A percentile compares a stretch with the other conserved stretches of the same genome.
Conservation (phyloP, 371 early-diverging fungal species). For the Blakeslea trispora region DNA sequence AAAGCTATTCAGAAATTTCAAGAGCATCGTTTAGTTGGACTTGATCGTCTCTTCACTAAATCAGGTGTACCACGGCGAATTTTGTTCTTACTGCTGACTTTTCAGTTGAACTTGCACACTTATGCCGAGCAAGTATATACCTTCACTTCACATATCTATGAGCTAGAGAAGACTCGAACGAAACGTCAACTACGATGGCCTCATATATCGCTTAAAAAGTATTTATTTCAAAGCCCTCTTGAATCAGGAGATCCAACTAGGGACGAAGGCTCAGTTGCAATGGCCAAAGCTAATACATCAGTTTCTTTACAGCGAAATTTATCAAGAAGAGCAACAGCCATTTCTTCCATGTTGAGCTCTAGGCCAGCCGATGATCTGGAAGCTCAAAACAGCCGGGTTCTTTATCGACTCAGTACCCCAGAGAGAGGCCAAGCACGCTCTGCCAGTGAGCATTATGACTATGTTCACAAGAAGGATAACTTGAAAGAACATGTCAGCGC, state of each 20-base stretch:
- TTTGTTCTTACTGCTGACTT: conserved; percentile 41
- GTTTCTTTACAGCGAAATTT: conserved; percentile 20
- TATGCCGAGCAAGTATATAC: conserved; percentile 49
- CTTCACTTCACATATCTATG: conserved; percentile 41
- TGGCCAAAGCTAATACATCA: conserved; percentile 16
- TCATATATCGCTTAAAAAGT: conserved; percentile 27
- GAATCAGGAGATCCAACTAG: conserved; percentile 21
- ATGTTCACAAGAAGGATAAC: not conserved
- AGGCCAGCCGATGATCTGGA: conserved; percentile 12
- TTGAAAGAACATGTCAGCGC: conserved; percentile 1
- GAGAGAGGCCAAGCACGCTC: conserved; percentile 16
- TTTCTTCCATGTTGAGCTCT: not conserved
- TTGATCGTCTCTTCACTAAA: conserved; percentile 29
- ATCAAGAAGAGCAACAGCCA: conserved; percentile 18
- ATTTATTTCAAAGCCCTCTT: conserved; percentile 15
- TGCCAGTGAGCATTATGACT: conserved; percentile 6
- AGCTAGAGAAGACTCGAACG: conserved; percentile 34
- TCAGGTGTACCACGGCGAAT: conserved; percentile 36
- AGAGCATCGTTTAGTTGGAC: conserved; percentile 31
- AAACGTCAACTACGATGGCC: conserved; percentile 35
- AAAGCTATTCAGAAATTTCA: conserved; percentile 40
- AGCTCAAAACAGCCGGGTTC: not conserved
- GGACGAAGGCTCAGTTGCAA: conserved; percentile 29
- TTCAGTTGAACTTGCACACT: conserved; percentile 45
- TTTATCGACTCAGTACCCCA: conserved; percentile 18